phyloP scores from a whole-genome alignment of 768 basidiomycete genomes.

The Chalciporus piperatus region DNA sequence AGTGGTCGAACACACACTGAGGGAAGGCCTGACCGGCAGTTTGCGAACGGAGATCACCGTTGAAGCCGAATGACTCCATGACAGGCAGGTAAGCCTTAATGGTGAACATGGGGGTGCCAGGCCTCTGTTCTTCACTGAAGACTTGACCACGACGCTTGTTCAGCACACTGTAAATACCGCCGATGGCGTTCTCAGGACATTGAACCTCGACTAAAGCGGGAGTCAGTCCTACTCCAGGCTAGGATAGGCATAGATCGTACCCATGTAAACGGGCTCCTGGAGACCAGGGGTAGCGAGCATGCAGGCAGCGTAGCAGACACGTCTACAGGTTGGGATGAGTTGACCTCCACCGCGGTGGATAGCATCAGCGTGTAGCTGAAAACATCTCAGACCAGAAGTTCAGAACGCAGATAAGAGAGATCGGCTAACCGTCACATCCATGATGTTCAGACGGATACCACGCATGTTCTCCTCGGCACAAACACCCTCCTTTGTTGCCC shows the following conservation, averaged over 20 bases:
- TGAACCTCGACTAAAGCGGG: constrained; percentile 82
- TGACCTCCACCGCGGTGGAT: constrained; percentile 99
- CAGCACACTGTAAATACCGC: constrained; percentile 91
- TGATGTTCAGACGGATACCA: constrained; percentile 92
- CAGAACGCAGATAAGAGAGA: background rate
- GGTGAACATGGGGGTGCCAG: constrained; percentile 99
- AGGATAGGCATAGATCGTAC: constrained; percentile 35
- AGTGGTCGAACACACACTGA: constrained; percentile 91
- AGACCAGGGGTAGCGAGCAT: constrained; percentile 87
- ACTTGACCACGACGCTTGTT: constrained; percentile 99
- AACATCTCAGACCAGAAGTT: background rate
- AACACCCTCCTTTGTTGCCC: constrained; percentile 99
- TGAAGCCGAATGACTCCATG: constrained; percentile 95
- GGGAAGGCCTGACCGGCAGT: constrained; percentile 99
- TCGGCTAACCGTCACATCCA: constrained; percentile 84
- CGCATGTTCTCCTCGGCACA: constrained; percentile 98
- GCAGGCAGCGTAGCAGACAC: constrained; percentile 94
- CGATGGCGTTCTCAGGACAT: constrained; percentile 95
- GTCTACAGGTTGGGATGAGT: constrained; percentile 94
- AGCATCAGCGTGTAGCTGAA: constrained; percentile 92
- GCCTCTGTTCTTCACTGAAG: constrained; percentile 94
- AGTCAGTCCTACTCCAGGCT: constrained; percentile 12
- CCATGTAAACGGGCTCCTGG: constrained; percentile 95
- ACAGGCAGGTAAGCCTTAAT: constrained; percentile 97
- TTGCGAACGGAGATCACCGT: constrained; percentile 87